Conservation (phyloP, 805 yeast species). For the Kluyveromyces lactis region DNA sequence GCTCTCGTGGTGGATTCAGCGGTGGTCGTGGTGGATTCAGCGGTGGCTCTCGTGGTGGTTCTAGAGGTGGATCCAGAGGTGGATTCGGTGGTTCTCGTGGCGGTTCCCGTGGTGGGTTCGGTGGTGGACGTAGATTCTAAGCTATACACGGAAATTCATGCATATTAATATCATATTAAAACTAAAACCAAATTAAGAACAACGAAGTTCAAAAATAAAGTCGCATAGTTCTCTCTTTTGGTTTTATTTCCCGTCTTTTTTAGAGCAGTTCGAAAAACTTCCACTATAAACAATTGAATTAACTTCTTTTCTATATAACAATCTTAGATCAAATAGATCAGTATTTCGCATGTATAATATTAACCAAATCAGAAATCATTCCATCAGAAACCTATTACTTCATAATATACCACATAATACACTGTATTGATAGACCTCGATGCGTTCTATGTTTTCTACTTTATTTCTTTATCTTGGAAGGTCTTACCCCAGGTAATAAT, state of each 20-base stretch:
- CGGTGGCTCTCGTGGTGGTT: conserved; percentile 30
- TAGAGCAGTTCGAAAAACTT: too few species aligned
- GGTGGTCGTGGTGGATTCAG: conserved; percentile 34
- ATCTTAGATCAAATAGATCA: background rate
- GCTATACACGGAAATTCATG: conserved; percentile 1
- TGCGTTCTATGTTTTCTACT: too few species aligned
- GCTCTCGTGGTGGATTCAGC: conserved; percentile 34
- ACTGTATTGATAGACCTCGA: too few species aligned
- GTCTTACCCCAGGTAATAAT: conserved; percentile 18
- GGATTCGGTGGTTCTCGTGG: conserved; percentile 31
- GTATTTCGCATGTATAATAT: conserved; percentile 5
- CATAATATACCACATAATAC: too few species aligned
- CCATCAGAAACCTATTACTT: too few species aligned
- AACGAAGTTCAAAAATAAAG: too few species aligned
- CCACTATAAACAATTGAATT: background rate
- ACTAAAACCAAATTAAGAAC: too few species aligned
- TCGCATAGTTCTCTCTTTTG: too few species aligned
- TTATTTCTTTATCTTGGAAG: conserved; percentile 7
- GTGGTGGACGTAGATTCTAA: conserved; percentile 23
- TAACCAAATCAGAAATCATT: conserved; percentile 1
- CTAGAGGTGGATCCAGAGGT: conserved; percentile 32
- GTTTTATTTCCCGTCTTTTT: too few species aligned
- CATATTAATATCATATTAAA: too few species aligned
- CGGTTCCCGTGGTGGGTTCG: conserved; percentile 23
- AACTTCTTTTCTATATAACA: background rate